Evolutionary conservation across 306 rosid genomes (phyloP).

Genomic region (Vicia faba): DNA sequence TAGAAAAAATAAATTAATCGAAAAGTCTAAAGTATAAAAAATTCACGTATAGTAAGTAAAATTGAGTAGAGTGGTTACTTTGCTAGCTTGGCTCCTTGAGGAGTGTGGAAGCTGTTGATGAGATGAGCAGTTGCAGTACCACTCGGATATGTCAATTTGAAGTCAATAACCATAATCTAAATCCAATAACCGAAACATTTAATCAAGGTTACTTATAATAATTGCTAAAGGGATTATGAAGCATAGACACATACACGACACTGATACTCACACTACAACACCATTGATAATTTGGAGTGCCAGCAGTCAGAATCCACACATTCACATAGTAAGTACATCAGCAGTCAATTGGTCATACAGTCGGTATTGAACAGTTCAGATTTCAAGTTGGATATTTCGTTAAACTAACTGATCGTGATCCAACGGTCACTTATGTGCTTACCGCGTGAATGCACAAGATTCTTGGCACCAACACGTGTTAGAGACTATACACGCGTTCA

Average conservation of each 20-base stretch:
- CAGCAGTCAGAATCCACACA: neutral
- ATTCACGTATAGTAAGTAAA: slow-evolving; percentile 5
- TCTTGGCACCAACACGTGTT: neutral
- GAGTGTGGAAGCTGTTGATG: slow-evolving; percentile 67
- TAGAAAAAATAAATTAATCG: slow-evolving; percentile 22
- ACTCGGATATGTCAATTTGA: slow-evolving; percentile 68
- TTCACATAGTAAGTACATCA: neutral
- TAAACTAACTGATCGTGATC: neutral
- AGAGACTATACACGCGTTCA: neutral
- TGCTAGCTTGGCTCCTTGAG: slow-evolving; percentile 62
- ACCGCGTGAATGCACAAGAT: neutral
- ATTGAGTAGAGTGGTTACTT: slow-evolving; percentile 41
- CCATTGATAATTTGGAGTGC: neutral
- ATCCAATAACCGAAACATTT: slow-evolving; percentile 22
- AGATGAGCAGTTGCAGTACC: slow-evolving; percentile 68
- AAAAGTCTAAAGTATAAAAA: slow-evolving; percentile 20
- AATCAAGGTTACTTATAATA: slow-evolving; percentile 20
- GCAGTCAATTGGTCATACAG: no score
- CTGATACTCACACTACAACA: neutral
- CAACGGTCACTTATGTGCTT: neutral
- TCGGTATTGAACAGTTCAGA: neutral
- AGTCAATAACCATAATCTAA: slow-evolving; percentile 57
- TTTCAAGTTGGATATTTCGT: neutral
- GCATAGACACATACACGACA: neutral
- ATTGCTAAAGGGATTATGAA: neutral